Evolutionary conservation across 2,329 filamentous ascomycete species (phyloP), one percentile per base, ranked within the genome.

Genomic region (Colletotrichum tropicicola): DNA sequence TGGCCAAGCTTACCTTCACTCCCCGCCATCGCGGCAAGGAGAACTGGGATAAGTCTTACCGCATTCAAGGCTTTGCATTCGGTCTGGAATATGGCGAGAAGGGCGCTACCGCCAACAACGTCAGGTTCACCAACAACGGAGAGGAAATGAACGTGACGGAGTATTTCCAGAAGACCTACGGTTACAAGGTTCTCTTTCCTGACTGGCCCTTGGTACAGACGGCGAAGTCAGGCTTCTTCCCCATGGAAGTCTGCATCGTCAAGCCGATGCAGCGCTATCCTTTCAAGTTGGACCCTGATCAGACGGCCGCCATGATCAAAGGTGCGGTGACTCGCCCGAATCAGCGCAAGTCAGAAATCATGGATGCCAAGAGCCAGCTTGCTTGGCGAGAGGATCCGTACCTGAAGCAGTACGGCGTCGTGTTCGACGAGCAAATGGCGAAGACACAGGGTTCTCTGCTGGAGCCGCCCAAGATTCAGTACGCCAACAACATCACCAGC

Each of bases 241-340:
- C 89, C 0, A 85, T 91, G 78, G 90, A 92, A 69, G 74, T 89
- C 4, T 87, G 86, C 58, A 77, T 78, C 8, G 68, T 89, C 6
- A 71, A 81, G 35, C 75, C 80, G 0, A 83, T 87, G 73, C 89
- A 91, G 73, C 81, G 86, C 0, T 92, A 90, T 68, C 80, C 81
- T 0, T 90, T 81, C 78, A 92, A 91, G 76, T 75, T 92, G 1
- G 85, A 85, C 56, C 81, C 85, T 0, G 74, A 79, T 0, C 84
- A 97, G 79, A 98, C 95, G 0, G 81, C 90, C 0, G 79, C 85
- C 5, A 99, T 99, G 96, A 98, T 99, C 81, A 95, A 92, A 76
- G 93, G 95, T 71, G 94, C 95, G 0, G 95, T 97, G 5, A 93
- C 91, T 6, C 86, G 90, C 1, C 96, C 96, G 0, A 74, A 76